Conservation (phyloP, 1,284 basidiomycete species). For the Microstroma glucosiphilum region DNA sequence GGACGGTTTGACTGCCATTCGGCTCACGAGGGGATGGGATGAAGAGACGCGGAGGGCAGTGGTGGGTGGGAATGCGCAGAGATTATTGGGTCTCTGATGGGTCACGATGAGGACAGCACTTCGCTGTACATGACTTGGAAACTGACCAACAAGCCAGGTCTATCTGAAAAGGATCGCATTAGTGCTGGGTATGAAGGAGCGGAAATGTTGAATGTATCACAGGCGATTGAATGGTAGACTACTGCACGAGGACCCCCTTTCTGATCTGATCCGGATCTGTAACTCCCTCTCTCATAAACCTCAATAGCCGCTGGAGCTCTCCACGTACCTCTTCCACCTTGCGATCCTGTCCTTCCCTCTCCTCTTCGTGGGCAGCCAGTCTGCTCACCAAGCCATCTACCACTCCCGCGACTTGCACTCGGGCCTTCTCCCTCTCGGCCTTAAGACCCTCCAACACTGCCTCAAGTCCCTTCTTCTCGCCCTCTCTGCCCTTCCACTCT, state of each 20-base stretch:
- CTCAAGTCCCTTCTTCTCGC: slow-evolving; percentile 6
- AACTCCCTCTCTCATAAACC: slow-evolving; percentile 10
- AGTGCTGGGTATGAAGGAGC: too few relatives aligned
- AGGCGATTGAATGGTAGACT: background rate
- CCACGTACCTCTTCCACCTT: slow-evolving; percentile 9
- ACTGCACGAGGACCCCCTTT: background rate
- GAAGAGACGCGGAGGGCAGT: too few relatives aligned
- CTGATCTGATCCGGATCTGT: background rate
- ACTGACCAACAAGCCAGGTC: too few relatives aligned
- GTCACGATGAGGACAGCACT: too few relatives aligned
- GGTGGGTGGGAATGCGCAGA: too few relatives aligned
- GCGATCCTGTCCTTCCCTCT: slow-evolving; percentile 12
- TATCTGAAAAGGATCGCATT: too few relatives aligned
- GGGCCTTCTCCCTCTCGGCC: slow-evolving; percentile 8
- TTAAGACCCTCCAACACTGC: slow-evolving; percentile 15
- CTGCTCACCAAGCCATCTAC: slow-evolving; percentile 12
- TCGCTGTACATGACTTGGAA: too few relatives aligned
- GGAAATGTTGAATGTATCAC: too few relatives aligned
- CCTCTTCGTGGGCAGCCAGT: slow-evolving; percentile 11
- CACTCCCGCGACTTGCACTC: background rate
- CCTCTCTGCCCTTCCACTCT: slow-evolving; percentile 9
- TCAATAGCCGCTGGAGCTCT: slow-evolving; percentile 10
- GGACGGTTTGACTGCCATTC: too few relatives aligned
- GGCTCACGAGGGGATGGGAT: too few relatives aligned
- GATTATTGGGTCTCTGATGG: too few relatives aligned